These are phyloP conservation scores for Leucosporidium yakuticum DNA, from an alignment of 768 basidiomycete genomes.

Conservation along the genomic window DNA sequence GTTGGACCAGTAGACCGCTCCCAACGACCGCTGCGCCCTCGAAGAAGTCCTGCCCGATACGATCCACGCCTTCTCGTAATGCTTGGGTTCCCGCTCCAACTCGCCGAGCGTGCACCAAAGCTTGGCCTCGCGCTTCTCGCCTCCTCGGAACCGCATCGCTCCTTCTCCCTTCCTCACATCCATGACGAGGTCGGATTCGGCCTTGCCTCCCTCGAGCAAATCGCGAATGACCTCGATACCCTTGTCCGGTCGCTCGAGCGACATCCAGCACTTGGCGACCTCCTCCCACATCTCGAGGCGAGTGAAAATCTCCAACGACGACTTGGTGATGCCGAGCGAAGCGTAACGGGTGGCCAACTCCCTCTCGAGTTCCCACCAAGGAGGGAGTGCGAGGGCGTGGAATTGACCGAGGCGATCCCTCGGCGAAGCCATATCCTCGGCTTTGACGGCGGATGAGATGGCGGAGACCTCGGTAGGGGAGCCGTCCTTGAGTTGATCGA, in stretches of 20 bases:
- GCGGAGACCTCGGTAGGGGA: conserved; percentile 31
- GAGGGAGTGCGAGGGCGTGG: conserved; percentile 73
- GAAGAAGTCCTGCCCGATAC: conserved; percentile 74
- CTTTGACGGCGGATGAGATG: conserved; percentile 32
- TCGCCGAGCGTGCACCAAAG: conserved; percentile 94
- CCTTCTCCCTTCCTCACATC: conserved; percentile 47
- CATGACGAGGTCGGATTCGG: conserved; percentile 69
- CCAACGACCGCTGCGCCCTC: conserved; percentile 84
- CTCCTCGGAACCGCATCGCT: conserved; percentile 45
- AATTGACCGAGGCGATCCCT: conserved; percentile 72
- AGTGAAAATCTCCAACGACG: conserved; percentile 88
- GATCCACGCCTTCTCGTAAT: conserved; percentile 80
- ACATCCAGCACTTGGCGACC: conserved; percentile 77
- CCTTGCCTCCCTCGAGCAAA: conserved; percentile 71
- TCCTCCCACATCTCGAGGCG: conserved; percentile 98
- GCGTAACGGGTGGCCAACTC: conserved; percentile 82
- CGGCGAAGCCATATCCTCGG: conserved; percentile 55
- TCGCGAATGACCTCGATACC: conserved; percentile 77
- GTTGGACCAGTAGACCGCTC: conserved; percentile 69
- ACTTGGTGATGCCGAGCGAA: conserved; percentile 76
- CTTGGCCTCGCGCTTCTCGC: conserved; percentile 73
- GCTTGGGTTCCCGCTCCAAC: conserved; percentile 64
- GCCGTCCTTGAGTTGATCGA: conserved; percentile 66
- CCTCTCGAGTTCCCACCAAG: conserved; percentile 85
- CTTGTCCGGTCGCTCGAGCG: conserved; percentile 70